Evolutionary conservation across 371 early-diverging fungal genomes (phyloP), one percentile per base, ranked within the genome.

Genomic region (Mucor lusitanicus): DNA sequence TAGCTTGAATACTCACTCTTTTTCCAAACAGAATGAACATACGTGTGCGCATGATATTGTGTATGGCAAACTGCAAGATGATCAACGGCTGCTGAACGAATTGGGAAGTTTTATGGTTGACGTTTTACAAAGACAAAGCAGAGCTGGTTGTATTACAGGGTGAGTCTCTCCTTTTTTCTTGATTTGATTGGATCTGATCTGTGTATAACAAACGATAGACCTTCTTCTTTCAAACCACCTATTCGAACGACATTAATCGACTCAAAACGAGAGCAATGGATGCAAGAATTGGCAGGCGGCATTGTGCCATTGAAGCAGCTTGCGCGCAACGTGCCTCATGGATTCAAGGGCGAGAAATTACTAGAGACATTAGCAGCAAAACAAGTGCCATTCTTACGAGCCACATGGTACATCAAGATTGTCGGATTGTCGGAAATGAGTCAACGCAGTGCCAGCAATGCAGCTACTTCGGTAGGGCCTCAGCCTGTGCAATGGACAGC

Each of bases 351-450:
- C 8, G 90, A 88, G 23, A 85, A 85, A 39, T 64, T 93, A 33
- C 61, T 92, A 17, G 91, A 91, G 17, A 67, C 83, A 6, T 66
- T 93, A 62, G 83, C 86, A 9, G 68, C 75, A 42, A 79, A 85
- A 25, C 84, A 81, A 33, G 90, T 93, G 3, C 91, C 93, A 0
- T 75, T 91, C 60, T 67, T 85, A 42, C 80, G 92, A n/a, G 91
- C 93, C 0, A 77, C 90, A 8, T 93, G 93, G 93, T 90, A 86
- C 58, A 89, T 92, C 37, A 88, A 91, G 62, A 80, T 91, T 33
- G 85, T 89, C 6, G 91, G 85, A 35, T 61, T 85, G 21, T 79
- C 80, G 25, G 89, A 89, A 72, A 87, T 88, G 85, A 68, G 61
- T 56, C 79, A 82, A 69, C 71, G 82, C 9, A 79, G 66, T 62